Evolutionary conservation across 2,329 filamentous ascomycete genomes (phyloP), one percentile per base, ranked within the genome.

Genomic region (Tolypocladium tropicale): DNA sequence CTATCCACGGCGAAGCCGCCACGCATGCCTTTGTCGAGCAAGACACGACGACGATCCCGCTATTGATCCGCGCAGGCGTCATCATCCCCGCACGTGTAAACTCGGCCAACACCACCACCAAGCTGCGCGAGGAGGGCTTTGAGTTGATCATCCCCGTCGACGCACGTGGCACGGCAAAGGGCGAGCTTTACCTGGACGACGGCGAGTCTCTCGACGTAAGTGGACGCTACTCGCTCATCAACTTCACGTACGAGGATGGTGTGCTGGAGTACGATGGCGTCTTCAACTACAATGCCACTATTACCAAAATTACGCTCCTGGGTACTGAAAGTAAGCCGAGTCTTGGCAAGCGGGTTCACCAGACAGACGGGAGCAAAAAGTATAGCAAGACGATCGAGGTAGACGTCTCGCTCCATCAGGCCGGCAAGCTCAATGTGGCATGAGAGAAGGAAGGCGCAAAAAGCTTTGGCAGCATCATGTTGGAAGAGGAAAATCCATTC

Each of bases 141-240:
- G 79, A 85, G 66, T 73, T 95, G 53, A 64, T 93, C 37, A 78
- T 95, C 49, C 85, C 89, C 0, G 78, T 88, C 0, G 82, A 79
- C 6, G 64, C 67, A 1, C 73, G 86, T 53, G 87, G 85, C 3
- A 80, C 73, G 7, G 90, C 90, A 0, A 68, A 66, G 1, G 90
- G 90, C 0, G 75, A 77, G 53, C 74, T 94, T 56, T 94, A 92
- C 67, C 72, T 94, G 6, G 90, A 94, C 62, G 89, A 95, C 58
- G 90, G 90, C 10, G 83, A 84, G 57, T 84, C 79, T 30, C 63
- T 92, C 53, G 72, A 80, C 57, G 88, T 88, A 68, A 59, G 71
- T 12, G 11, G 68, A 63, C 6, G 80, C 75, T n/a, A 82, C 78
- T 7, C 72, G 78, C 56, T 62, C 55, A 76, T 91, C 54, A 68